Evolutionary conservation across 179 eudicot species (phyloP).

Genomic region (Vitellaria paradoxa): DNA sequence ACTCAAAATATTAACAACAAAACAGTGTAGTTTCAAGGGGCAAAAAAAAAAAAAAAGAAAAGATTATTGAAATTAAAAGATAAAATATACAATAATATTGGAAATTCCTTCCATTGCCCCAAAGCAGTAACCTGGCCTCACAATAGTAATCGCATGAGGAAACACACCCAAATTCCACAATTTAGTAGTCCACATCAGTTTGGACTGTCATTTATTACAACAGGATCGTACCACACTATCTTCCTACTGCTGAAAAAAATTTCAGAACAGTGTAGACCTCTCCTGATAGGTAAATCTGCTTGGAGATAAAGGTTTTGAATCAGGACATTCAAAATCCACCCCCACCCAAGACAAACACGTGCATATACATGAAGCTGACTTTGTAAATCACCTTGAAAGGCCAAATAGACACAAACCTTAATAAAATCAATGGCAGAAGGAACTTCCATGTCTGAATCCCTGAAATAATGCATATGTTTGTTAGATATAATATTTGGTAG

Average conservation of each 20-base stretch:
- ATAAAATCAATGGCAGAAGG: slow-evolving; percentile 56
- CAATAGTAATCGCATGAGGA: not conserved
- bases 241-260: not conserved
- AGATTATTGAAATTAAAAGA: not conserved
- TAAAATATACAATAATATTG: not conserved
- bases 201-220: not conserved
- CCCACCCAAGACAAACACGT: not conserved
- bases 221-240: not conserved
- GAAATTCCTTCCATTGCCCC: not conserved
- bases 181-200: not conserved
- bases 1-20: not conserved
- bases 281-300: not conserved
- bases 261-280: too few species aligned
- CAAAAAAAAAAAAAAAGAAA: not conserved
- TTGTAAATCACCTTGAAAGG: not conserved
- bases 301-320: not conserved
- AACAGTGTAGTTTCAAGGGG: not conserved
- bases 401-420: slow-evolving; percentile 43
- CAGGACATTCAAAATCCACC: not conserved
- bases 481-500: not conserved
- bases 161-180: not conserved
- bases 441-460: slow-evolving; percentile 56
- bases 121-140: not conserved
- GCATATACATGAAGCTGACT: not conserved
- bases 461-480: slow-evolving; percentile 23